These are phyloP conservation scores for Dispira parvispora DNA, from an alignment of 192 early-diverging fungal genomes.

Conservation along the genomic window DNA sequence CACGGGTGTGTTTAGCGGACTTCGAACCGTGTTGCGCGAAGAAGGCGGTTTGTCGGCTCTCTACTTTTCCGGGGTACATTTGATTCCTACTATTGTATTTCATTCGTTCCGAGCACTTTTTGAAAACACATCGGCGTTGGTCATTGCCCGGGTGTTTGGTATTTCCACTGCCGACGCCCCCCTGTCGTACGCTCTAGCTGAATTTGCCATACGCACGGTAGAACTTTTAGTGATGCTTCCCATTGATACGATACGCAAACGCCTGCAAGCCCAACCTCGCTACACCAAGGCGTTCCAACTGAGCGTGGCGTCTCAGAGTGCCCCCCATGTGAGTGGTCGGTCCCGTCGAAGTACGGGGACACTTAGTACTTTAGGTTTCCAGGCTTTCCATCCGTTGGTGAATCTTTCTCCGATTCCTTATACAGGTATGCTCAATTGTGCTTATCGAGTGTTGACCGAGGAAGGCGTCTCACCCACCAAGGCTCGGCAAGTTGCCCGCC, in stretches of 20 bases:
- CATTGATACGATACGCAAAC: conserved; percentile 69
- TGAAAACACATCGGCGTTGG: conserved; percentile 40
- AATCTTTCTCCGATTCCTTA: conserved; percentile 51
- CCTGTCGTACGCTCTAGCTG: conserved; percentile 34
- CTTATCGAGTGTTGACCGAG: conserved; percentile 51
- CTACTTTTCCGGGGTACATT: conserved; percentile 47
- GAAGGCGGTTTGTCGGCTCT: conserved; percentile 52
- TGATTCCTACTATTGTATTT: conserved; percentile 64
- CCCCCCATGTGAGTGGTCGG: background rate
- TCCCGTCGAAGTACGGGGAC: background rate
- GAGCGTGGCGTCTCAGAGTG: background rate
- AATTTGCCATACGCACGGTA: conserved; percentile 48
- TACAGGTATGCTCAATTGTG: conserved; percentile 46
- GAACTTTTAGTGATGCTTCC: conserved; percentile 65
- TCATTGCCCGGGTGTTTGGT: conserved; percentile 44
- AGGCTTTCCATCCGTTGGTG: conserved; percentile 44
- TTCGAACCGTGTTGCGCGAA: conserved; percentile 56
- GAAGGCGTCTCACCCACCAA: conserved; percentile 33
- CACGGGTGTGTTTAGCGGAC: conserved; percentile 55
- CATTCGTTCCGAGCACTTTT: conserved; percentile 60
- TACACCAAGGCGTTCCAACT: conserved; percentile 21
- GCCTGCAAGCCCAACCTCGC: conserved; percentile 68
- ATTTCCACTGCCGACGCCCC: conserved; percentile 45
- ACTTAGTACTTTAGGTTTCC: conserved; percentile 10
- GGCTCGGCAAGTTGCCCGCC: background rate